These are phyloP conservation scores for Botryotinia convoluta DNA, from an alignment of 2,329 filamentous ascomycete species.

Conservation along the genomic window DNA sequence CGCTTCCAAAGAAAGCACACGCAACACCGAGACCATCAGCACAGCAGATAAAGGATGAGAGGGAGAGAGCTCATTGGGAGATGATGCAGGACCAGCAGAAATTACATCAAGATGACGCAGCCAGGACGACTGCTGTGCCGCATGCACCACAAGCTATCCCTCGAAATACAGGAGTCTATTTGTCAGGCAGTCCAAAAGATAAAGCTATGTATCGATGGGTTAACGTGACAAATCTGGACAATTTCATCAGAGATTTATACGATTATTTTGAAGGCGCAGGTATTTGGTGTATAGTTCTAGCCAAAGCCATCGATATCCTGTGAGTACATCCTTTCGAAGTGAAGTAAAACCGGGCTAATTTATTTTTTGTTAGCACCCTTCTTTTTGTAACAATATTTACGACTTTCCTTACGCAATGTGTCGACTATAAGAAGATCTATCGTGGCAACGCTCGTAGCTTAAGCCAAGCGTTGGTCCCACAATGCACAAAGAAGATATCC, in stretches of 20 bases:
- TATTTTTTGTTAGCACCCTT: constrained; percentile 49
- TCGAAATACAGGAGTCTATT: constrained; percentile 47
- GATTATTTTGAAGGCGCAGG: constrained; percentile 65
- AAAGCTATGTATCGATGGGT: constrained; percentile 72
- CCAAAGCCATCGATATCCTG: constrained; percentile 55
- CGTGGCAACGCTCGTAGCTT: constrained; percentile 45
- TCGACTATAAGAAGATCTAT: constrained; percentile 61
- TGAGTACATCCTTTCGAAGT: constrained; percentile 39
- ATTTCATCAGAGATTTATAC: constrained; percentile 67
- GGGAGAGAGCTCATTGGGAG: constrained; percentile 50
- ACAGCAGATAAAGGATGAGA: constrained; percentile 40
- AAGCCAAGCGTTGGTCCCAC: constrained; percentile 54
- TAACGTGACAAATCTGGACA: constrained; percentile 68
- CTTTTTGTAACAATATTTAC: constrained; percentile 67
- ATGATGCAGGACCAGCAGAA: constrained; percentile 51
- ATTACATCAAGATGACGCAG: constrained; percentile 43
- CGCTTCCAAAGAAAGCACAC: constrained; percentile 27
- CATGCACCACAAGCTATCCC: constrained; percentile 42
- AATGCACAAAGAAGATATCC: constrained; percentile 50
- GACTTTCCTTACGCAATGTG: constrained; percentile 66
- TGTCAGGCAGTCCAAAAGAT: constrained; percentile 55
- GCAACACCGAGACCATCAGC: constrained; percentile 45
- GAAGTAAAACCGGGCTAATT: constrained; percentile 19
- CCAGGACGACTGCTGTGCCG: constrained; percentile 8
- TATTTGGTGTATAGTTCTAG: constrained; percentile 65